Conservation (phyloP, 2,329 filamentous ascomycete species). For the Pezicula radicicola region DNA sequence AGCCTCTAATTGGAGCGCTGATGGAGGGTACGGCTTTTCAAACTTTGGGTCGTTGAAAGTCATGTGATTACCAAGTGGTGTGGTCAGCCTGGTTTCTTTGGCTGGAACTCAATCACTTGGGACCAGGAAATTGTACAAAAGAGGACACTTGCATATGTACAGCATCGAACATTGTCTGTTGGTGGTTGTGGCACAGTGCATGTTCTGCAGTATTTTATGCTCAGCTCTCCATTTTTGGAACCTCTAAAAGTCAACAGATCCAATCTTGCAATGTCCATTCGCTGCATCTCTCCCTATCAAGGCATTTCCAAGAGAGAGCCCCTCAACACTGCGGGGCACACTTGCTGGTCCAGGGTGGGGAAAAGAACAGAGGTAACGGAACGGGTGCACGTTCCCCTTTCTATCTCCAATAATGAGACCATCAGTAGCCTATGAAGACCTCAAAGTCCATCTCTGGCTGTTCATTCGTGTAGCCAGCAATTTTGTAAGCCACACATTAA, state of each 20-base stretch:
- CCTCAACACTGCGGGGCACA: background rate
- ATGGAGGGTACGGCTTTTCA: constrained; percentile 10
- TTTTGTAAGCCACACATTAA: background rate
- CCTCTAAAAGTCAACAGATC: constrained; percentile 18
- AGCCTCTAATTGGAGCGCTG: constrained; percentile 19
- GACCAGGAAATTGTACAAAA: background rate
- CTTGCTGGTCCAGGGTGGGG: background rate
- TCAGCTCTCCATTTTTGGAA: constrained; percentile 20
- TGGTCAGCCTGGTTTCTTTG: constrained; percentile 13
- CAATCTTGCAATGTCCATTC: constrained; percentile 13
- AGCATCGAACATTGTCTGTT: background rate
- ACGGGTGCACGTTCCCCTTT: constrained; percentile 3
- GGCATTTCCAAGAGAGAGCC: background rate
- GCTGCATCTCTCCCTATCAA: constrained; percentile 2
- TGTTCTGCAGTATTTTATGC: constrained; percentile 5
- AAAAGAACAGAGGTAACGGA: background rate
- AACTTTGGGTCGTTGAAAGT: constrained; percentile 16
- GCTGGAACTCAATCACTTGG: background rate
- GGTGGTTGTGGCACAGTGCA: constrained; percentile 5
- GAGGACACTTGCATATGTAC: background rate
- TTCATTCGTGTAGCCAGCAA: constrained; percentile 17
- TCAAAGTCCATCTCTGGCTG: constrained; percentile 10
- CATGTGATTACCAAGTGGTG: constrained; percentile 27
- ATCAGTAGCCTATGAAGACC: constrained; percentile 17
- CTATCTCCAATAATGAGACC: background rate